phyloP scores from a whole-genome alignment of 306 rosid species.

The barrel medic (Medicago truncatula) region MtrunA17r5.0-ANR NC_053045.1:52407501-52408000 shows the following conservation, averaged over 20 bases:
- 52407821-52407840: slow-evolving; percentile 27
- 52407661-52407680: not conserved
- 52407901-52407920: slow-evolving; percentile 22
- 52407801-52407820: slow-evolving; percentile 9
- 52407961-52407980: slow-evolving; percentile 37
- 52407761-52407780: slow-evolving; percentile 20
- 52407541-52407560: slow-evolving; percentile 89
- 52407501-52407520: slow-evolving; percentile 32
- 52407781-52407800: slow-evolving; percentile 31
- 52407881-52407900: slow-evolving; percentile 23
- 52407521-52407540: slow-evolving; percentile 98
- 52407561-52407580: slow-evolving; percentile 93
- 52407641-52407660: not conserved
- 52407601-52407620: slow-evolving; percentile 25
- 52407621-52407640: slow-evolving; percentile 36
- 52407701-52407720: slow-evolving; percentile 32
- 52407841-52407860: slow-evolving; percentile 25
- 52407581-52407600: slow-evolving; percentile 46
- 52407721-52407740: slow-evolving; percentile 31
- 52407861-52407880: slow-evolving; percentile 12
- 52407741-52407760: slow-evolving; percentile 17
- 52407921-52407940: slow-evolving; percentile 33
- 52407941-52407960: slow-evolving; percentile 41
- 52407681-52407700: slow-evolving; percentile 4
- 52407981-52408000: slow-evolving; percentile 37